phyloP scores from a whole-genome alignment of 805 yeast genomes.

The Saccharomycopsis microspora region DNA sequence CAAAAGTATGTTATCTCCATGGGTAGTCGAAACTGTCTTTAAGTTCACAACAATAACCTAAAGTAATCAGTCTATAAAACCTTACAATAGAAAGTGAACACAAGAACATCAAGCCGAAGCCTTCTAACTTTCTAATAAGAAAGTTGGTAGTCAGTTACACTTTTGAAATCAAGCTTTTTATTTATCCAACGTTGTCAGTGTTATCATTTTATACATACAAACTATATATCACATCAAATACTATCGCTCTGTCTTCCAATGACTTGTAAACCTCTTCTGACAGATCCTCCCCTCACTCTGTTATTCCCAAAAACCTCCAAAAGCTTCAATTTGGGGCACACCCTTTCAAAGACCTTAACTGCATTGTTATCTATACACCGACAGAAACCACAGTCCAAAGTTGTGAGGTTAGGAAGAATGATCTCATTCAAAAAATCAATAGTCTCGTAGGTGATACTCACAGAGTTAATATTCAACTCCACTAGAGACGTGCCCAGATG shows the following conservation, averaged over 20 bases:
- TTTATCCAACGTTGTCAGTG: too few relatives aligned
- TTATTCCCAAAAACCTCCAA: slow-evolving; percentile 79
- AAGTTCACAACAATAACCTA: too few relatives aligned
- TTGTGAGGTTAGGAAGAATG: slow-evolving; percentile 47
- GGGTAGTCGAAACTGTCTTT: too few relatives aligned
- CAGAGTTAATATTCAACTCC: slow-evolving; percentile 62
- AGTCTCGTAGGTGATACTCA: slow-evolving; percentile 47
- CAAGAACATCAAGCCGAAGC: too few relatives aligned
- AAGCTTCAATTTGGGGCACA: slow-evolving; percentile 50
- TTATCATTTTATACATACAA: too few relatives aligned
- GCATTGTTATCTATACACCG: slow-evolving; percentile 61
- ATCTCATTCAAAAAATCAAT: slow-evolving; percentile 28
- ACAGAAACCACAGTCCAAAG: slow-evolving; percentile 71
- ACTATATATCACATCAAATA: slow-evolving; percentile 20
- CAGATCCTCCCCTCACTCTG: slow-evolving; percentile 46
- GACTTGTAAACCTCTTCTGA: slow-evolving; percentile 43
- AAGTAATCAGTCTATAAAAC: too few relatives aligned
- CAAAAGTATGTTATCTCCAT: too few relatives aligned
- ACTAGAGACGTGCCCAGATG: slow-evolving; percentile 60
- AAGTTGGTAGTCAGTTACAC: too few relatives aligned
- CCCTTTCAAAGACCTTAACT: slow-evolving; percentile 42
- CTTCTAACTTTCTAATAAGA: too few relatives aligned
- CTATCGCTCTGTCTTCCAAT: slow-evolving; percentile 70
- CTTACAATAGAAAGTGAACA: too few relatives aligned
- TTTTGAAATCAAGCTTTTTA: too few relatives aligned